Evolutionary conservation across 169 alveolate genomes (phyloP).

Genomic region (Perkinsus chesapeaki): DNA sequence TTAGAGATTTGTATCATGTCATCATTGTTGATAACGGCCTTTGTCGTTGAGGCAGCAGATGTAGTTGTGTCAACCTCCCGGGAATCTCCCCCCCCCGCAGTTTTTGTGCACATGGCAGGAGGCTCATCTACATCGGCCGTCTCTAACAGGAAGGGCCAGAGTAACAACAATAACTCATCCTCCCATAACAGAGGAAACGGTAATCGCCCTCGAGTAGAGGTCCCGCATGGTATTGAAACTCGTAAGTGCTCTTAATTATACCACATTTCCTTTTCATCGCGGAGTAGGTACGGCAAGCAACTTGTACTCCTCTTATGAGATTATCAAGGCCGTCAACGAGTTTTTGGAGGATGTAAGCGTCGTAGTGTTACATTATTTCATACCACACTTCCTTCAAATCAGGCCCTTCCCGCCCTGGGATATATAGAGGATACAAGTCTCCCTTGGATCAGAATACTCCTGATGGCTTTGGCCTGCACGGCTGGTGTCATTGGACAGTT

Average conservation of each 20-base stretch:
- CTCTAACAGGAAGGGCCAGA: neutral
- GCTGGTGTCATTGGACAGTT: neutral
- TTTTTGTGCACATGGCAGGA: neutral
- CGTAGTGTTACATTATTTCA: neutral
- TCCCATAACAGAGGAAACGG: neutral
- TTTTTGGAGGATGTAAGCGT: neutral
- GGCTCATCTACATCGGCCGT: neutral
- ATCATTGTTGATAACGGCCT: neutral
- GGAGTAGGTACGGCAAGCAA: neutral
- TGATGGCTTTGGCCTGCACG: neutral
- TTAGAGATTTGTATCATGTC: neutral
- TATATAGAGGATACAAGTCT: neutral
- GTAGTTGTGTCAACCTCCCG: neutral
- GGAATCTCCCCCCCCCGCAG: neutral
- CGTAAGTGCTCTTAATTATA: neutral
- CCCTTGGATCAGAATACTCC: neutral
- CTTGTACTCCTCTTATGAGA: neutral
- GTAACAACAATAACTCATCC: neutral
- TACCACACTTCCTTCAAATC: neutral
- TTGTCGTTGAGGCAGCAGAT: neutral
- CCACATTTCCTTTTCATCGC: neutral
- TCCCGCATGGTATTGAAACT: neutral
- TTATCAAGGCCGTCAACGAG: neutral
- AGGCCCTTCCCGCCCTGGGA: neutral
- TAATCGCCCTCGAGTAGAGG: neutral